Evolutionary conservation across 2,329 filamentous ascomycete species (phyloP), one percentile per base, ranked within the genome.

Genomic region (Talaromyces sp.): DNA sequence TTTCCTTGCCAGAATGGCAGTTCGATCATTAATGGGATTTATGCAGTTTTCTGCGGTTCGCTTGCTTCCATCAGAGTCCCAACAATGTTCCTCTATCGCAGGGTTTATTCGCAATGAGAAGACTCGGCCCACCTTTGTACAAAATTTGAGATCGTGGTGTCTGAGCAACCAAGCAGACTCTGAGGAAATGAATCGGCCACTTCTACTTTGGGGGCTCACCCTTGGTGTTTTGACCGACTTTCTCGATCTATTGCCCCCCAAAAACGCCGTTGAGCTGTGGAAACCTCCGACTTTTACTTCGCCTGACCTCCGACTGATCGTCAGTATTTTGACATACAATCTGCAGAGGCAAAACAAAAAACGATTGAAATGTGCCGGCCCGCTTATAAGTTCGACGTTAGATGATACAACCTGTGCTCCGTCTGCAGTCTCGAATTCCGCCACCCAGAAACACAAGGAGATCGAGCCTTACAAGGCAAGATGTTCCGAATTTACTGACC

Each of bases 21-120:
- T 84, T 33, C 78, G 82, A 37, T 74, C 78, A 29, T 75, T 85
- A 62, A 75, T 88, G 44, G 86, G 86, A 10, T 80, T 81, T 54
- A 88, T 89, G 85, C 77, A 84, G 61, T 88, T 88, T 63, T 83
- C 85, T 20, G 86, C 86, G 6, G 81, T 89, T 29, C 77, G 77
- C 41, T 75, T 89, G 10, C 72, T 82, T 13, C 86, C 86, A 4
- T 83, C 83, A 0, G 83, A 86, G 62, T 85, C 80, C 14, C 70
- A 84, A 9, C 81, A 83, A 62, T 85, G 82, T 64, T 80, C 74
- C 48, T 78, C 79, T 2, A 80, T 78, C 3, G 72, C 76, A 0
- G 81, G 77, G 40, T 82, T 82, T 60, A 70, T 82, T 19, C 65
- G 71, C 2, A 67, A 69, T 20, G 66, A 70, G n/a, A 62, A 43